These are phyloP conservation scores for Fragilariopsis cylindrus DNA, from an alignment of 108 stramenopile genomes.

Conservation along the genomic window DNA sequence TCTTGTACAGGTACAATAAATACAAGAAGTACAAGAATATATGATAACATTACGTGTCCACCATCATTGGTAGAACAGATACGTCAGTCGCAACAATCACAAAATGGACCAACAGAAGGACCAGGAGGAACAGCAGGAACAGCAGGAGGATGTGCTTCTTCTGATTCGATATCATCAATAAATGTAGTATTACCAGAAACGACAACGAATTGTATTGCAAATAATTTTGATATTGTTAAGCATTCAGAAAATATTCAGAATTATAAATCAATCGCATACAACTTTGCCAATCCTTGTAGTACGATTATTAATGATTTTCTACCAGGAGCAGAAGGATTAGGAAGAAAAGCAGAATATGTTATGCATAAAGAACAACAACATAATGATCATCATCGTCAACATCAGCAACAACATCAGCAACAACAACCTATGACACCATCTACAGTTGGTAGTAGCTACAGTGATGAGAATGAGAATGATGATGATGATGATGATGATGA, in stretches of 20 bases:
- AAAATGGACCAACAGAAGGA: background rate
- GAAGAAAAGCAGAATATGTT: no score
- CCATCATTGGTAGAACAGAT: conserved; percentile 3
- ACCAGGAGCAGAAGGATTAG: no score
- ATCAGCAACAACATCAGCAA: background rate
- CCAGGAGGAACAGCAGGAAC: no score
- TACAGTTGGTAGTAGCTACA: conserved; percentile 3
- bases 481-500: no score
- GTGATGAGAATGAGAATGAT: background rate
- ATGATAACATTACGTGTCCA: background rate
- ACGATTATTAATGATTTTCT: background rate
- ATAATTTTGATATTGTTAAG: background rate
- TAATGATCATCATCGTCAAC: no score
- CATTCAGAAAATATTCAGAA: background rate
- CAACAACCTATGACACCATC: background rate
- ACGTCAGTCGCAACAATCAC: background rate
- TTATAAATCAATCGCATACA: background rate
- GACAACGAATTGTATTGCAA: background rate
- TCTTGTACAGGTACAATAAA: background rate
- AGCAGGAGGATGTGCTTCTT: no score
- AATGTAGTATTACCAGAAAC: background rate
- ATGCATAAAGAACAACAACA: no score
- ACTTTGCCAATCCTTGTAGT: conserved; percentile 3
- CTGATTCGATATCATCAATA: background rate
- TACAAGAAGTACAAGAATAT: background rate